Base-by-base conservation (phyloP, 352 stramenopile genomes). In the Blastocystis sp. region DNA sequence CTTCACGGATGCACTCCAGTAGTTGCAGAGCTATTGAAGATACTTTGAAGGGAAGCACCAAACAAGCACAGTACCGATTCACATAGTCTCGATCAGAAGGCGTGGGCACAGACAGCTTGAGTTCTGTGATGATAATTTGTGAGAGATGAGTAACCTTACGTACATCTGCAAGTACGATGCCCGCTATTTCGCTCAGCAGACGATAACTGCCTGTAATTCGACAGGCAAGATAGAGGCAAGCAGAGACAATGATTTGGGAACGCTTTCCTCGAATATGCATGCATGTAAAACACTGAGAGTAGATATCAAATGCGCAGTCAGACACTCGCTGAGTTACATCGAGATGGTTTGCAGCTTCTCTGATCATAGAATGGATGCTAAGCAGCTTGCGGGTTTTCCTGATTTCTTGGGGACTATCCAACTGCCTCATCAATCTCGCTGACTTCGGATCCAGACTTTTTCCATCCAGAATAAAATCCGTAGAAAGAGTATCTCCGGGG, bases 231-330 rank as follows among this genome's bases (percentile, higher is more conserved):
- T 85, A 85, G 13, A 85, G 39, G 26, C 73, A 85, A 8, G 73
- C 53, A 16, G 73, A 85, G 3, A 85, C 73, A 45, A 85, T 85
- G 5, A 85, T 41, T 43, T 85, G 50, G 3, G 73, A 85, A 3
- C 73, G 73, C 13, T 85, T 85, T 8, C 73, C 73, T n/a, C 73
- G 73, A 30, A 85, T 85, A 9, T 85, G 73, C 73, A 85, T 85
- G n/a, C 37, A 43, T n/a, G 73, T 54, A 20, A 47, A 85, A 43
- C 73, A 85, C 26, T 68, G 47, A 18, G 73, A 85, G 50, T 85
- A 85, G 16, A 85, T 24, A 20, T 68, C 55, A 43, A 85, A 85
- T 34, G 73, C 73, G 24, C 73, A 85, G 73, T 24, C 41, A n/a
- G 63, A 16, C 37, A 85, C 73, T 18, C 20, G 34, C 56, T 43